These are phyloP conservation scores for Alternaria triticimaculans DNA, from an alignment of 2,329 filamentous ascomycete genomes.

Conservation along the genomic window DNA sequence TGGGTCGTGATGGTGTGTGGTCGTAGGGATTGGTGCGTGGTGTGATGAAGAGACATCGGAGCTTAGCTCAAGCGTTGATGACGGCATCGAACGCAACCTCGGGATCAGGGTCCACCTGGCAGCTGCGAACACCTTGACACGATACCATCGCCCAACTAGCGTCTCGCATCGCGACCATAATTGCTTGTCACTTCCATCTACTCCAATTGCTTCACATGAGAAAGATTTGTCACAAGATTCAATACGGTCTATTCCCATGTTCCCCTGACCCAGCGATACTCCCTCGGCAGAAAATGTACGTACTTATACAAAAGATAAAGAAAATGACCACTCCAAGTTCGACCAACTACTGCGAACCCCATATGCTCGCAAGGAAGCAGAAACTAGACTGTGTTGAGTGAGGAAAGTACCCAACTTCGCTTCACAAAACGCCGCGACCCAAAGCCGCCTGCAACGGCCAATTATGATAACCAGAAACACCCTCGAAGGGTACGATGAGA, in stretches of 20 bases:
- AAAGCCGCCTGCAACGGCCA: slow-evolving; percentile 5
- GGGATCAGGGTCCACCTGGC: slow-evolving; percentile 15
- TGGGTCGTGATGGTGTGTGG: slow-evolving; percentile 40
- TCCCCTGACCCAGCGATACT: slow-evolving; percentile 6
- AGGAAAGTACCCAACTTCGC: slow-evolving; percentile 1
- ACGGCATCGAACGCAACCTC: slow-evolving; percentile 28
- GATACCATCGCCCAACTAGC: slow-evolving; percentile 3
- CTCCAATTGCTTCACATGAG: neutral
- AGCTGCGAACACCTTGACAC: slow-evolving; percentile 4
- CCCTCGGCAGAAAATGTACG: slow-evolving; percentile 7
- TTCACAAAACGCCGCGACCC: slow-evolving; percentile 9
- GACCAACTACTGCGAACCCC: slow-evolving; percentile 2
- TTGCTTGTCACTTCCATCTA: neutral
- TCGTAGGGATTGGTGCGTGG: slow-evolving; percentile 33
- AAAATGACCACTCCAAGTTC: slow-evolving; percentile 8
- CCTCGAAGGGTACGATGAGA: neutral
- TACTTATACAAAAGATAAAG: slow-evolving; percentile 20
- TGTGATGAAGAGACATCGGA: slow-evolving; percentile 7
- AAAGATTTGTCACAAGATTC: neutral
- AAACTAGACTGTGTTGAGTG: slow-evolving; percentile 7
- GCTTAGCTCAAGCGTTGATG: slow-evolving; percentile 32
- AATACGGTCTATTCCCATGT: slow-evolving; percentile 17
- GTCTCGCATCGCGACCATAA: neutral
- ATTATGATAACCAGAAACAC: slow-evolving; percentile 4
- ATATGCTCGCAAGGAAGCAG: slow-evolving; percentile 20